These are phyloP conservation scores for Clonostachys rhizophaga DNA, from an alignment of 2,329 filamentous ascomycete genomes.

Conservation along the genomic window DNA sequence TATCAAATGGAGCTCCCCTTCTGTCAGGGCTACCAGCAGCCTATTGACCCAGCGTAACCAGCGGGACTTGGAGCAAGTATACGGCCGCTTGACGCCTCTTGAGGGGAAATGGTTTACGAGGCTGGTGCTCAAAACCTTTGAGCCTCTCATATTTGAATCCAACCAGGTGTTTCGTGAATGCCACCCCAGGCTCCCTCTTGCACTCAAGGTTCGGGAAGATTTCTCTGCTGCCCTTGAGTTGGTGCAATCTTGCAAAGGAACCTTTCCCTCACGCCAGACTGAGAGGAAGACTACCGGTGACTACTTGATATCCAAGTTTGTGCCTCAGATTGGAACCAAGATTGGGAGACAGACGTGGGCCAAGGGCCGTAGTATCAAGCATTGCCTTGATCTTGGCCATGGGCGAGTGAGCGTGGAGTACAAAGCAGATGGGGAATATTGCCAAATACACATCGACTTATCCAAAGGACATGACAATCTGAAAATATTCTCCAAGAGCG, in stretches of 20 bases:
- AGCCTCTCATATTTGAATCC: slow-evolving; percentile 60
- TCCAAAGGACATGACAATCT: slow-evolving; percentile 46
- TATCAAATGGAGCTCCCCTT: slow-evolving; percentile 66
- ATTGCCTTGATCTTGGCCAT: slow-evolving; percentile 63
- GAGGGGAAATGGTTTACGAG: slow-evolving; percentile 88
- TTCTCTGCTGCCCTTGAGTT: slow-evolving; percentile 56
- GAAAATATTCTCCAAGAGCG: slow-evolving; percentile 87
- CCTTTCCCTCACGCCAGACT: not conserved
- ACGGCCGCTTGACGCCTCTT: slow-evolving; percentile 53
- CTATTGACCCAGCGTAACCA: not conserved
- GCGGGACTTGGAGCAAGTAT: slow-evolving; percentile 46
- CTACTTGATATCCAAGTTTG: slow-evolving; percentile 24
- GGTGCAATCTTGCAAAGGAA: slow-evolving; percentile 29
- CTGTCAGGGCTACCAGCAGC: slow-evolving; percentile 34
- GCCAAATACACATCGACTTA: slow-evolving; percentile 78
- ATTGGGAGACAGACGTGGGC: slow-evolving; percentile 60
- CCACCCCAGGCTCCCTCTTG: slow-evolving; percentile 64
- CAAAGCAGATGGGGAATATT: slow-evolving; percentile 88
- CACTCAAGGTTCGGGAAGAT: slow-evolving; percentile 66
- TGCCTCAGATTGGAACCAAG: slow-evolving; percentile 54
- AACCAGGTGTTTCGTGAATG: slow-evolving; percentile 51
- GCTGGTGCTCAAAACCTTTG: slow-evolving; percentile 71
- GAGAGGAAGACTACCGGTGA: slow-evolving; percentile 9
- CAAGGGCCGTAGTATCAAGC: slow-evolving; percentile 67
- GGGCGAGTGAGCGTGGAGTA: slow-evolving; percentile 68